Evolutionary conservation across 768 basidiomycete species (phyloP).

Genomic region (Leucocoprinus birnbaumii): DNA sequence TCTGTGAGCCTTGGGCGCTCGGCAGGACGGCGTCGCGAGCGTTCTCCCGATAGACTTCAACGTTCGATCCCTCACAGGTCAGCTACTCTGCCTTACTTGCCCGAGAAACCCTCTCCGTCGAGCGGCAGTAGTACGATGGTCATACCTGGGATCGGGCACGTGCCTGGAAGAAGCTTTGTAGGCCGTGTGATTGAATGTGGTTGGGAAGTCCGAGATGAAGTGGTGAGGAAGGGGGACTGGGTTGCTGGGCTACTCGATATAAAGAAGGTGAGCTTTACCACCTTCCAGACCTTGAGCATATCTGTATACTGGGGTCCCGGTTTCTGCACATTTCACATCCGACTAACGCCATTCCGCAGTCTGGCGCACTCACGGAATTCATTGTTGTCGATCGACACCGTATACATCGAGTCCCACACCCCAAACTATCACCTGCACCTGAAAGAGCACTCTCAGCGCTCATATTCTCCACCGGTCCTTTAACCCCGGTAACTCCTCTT

Average conservation of each 20-base stretch:
- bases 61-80: conserved; percentile 4
- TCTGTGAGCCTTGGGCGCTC: conserved; percentile 12
- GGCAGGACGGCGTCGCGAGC: background rate
- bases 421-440: conserved; percentile 24
- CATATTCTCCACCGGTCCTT: conserved; percentile 12
- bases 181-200: conserved; percentile 83
- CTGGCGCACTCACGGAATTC: conserved; percentile 88
- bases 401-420: conserved; percentile 69
- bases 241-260: conserved; percentile 79
- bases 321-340: background rate
- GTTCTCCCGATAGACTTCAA: background rate
- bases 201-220: conserved; percentile 71
- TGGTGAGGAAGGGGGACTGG: conserved; percentile 78
- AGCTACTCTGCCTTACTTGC: background rate
- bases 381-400: conserved; percentile 79
- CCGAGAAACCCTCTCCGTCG: conserved; percentile 2
- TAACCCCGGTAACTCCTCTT: conserved; percentile 24
- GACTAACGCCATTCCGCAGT: conserved; percentile 38
- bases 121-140: conserved; percentile 14
- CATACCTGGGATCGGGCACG: conserved; percentile 58
- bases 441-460: background rate
- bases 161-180: conserved; percentile 86
- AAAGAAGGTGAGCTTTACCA: conserved; percentile 56
- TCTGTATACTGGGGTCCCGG: too few relatives aligned
- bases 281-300: too few relatives aligned